Evolutionary conservation across 345 rosid genomes (phyloP).

Genomic region (Laguncularia racemosa): DNA sequence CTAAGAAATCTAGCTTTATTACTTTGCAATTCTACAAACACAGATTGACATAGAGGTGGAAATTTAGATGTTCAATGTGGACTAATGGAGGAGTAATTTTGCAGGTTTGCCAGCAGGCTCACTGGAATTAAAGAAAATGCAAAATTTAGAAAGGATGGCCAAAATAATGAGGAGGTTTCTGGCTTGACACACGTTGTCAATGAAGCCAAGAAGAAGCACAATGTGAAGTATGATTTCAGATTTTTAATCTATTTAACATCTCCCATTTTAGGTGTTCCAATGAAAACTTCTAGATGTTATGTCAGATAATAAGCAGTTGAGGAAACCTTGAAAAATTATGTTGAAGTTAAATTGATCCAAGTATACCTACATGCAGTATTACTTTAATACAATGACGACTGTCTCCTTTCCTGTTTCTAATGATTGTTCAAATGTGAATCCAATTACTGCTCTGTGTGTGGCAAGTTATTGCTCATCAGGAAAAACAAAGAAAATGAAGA

Average conservation of each 20-base stretch:
- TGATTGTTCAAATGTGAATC: too few relatives aligned
- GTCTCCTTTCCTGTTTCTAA: too few relatives aligned
- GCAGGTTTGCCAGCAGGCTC: slow-evolving; percentile 88
- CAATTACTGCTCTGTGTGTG: too few relatives aligned
- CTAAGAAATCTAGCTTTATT: too few relatives aligned
- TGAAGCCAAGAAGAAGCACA: slow-evolving; percentile 64
- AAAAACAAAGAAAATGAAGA: not conserved
- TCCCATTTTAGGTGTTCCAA: not conserved
- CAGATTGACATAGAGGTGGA: too few relatives aligned
- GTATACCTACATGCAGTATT: too few relatives aligned
- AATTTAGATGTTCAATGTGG: too few relatives aligned
- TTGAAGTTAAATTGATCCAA: not conserved
- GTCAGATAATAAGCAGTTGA: not conserved
- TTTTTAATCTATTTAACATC: slow-evolving; percentile 1
- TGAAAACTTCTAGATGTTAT: not conserved
- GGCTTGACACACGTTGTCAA: slow-evolving; percentile 76
- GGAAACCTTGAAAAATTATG: not conserved
- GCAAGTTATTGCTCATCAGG: too few relatives aligned
- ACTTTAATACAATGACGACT: too few relatives aligned
- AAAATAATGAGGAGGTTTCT: slow-evolving; percentile 33
- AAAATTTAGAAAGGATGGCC: slow-evolving; percentile 64
- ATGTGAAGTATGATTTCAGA: slow-evolving; percentile 52
- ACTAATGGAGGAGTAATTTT: slow-evolving; percentile 3
- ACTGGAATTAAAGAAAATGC: slow-evolving; percentile 85
- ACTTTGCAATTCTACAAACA: too few relatives aligned